Base-by-base conservation (phyloP, 2,329 filamentous ascomycete genomes). In the Xylaria multiplex region DNA sequence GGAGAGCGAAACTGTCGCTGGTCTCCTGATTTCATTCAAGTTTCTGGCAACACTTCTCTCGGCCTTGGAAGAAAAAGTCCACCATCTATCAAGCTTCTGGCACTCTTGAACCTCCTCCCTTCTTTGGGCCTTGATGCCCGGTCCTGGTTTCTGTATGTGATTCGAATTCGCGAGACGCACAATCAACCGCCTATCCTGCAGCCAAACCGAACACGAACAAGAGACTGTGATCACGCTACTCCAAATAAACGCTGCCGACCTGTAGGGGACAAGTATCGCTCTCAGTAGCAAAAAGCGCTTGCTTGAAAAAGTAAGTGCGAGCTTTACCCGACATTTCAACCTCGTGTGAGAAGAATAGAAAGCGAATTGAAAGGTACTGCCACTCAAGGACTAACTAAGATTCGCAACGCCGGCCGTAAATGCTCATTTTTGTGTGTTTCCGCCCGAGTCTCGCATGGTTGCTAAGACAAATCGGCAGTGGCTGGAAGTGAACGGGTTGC, bases 351-450 rank as follows among this genome's bases (percentile, higher is more conserved):
- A 69, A 70, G 62, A 67, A 62, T 64, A 61, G 58, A 67, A 69
- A 69, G 66, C 63, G 59, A 67, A 60, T 62, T 42, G 59, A 49
- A 55, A 60, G 50, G 55, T 52, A 49, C 53, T 46, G 53, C 60
- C 64, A 46, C 54, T 62, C 24, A 61, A 61, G 68, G 59, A 61
- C 55, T 48, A 72, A 70, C 63, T 65, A 66, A 71, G 66, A 73
- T 73, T 72, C 67, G 69, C 63, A 76, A 77, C 74, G 74, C 74
- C 75, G 69, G 70, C 68, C 72, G 68, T 70, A 75, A 70, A 75
- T 76, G 74, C 74, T 76, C 60, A 72, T 70, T 73, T 72, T 70
- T 68, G 53, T 73, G 53, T 73, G 42, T 71, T 70, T 71, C 71
- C 70, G 71, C 71, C 71, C 69, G 69, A 56, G 69, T 70, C 62